phyloP scores from a whole-genome alignment of 2,329 filamentous ascomycete species.

The Dactylellina cionopaga region DNA sequence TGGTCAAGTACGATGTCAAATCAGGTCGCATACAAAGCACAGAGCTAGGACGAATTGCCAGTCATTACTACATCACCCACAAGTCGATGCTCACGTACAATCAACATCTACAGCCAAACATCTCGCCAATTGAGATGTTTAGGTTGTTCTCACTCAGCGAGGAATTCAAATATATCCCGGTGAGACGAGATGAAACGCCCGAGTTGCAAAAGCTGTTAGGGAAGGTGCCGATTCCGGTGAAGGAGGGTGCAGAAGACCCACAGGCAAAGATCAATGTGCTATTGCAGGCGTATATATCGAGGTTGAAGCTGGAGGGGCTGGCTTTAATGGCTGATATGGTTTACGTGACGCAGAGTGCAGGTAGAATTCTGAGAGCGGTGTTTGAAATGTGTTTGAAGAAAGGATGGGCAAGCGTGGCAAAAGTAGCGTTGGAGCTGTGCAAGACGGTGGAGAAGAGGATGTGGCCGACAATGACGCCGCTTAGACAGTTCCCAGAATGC shows the following conservation, averaged over 20 bases:
- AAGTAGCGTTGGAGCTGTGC: slow-evolving; percentile 90
- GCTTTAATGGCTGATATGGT: slow-evolving; percentile 98
- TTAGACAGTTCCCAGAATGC: slow-evolving; percentile 87
- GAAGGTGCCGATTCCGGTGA: slow-evolving; percentile 92
- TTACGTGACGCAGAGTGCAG: slow-evolving; percentile 97
- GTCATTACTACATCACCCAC: slow-evolving; percentile 97
- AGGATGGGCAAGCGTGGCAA: slow-evolving; percentile 92
- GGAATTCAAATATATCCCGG: slow-evolving; percentile 98
- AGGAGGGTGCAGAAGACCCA: slow-evolving; percentile 95
- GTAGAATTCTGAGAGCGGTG: slow-evolving; percentile 91
- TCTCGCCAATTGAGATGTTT: slow-evolving; percentile 94
- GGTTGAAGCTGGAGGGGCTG: slow-evolving; percentile 90
- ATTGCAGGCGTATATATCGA: slow-evolving; percentile 93
- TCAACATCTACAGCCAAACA: slow-evolving; percentile 89
- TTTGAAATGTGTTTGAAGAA: slow-evolving; percentile 98
- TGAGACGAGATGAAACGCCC: slow-evolving; percentile 95
- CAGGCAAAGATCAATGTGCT: slow-evolving; percentile 98
- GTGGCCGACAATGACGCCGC: slow-evolving; percentile 98
- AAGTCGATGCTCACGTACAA: slow-evolving; percentile 98
- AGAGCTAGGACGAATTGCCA: slow-evolving; percentile 92
- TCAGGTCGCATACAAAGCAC: slow-evolving; percentile 87
- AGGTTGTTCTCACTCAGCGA: slow-evolving; percentile 94
- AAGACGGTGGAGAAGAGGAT: slow-evolving; percentile 99
- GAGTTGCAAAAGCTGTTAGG: slow-evolving; percentile 91
- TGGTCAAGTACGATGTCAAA: slow-evolving; percentile 96